Evolutionary conservation across 2,329 filamentous ascomycete species (phyloP), one percentile per base, ranked within the genome.

Genomic region (Cephalotrichum gorgonifer): DNA sequence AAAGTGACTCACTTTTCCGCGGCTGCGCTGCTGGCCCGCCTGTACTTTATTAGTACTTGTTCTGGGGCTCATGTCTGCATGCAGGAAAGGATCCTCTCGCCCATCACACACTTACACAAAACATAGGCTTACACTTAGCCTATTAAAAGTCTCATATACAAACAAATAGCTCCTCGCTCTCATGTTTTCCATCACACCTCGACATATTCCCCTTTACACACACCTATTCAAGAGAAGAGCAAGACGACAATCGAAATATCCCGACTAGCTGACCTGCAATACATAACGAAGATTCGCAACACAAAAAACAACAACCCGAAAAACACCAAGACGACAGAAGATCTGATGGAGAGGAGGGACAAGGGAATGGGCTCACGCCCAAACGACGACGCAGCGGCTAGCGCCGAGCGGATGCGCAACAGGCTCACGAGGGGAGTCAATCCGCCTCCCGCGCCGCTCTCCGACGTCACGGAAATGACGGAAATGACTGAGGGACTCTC

Each of bases 391-490:
- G 35, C 28, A 17, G 26, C 46, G 15, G 17, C 39, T 8, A 31
- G n/a, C 26, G 31, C 39, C 25, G 46, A 48, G 11, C 39, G 38
- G 31, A 48, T 48, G 46, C 35, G 46, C 20, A 48, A n/a, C 46
- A 35, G 46, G 12, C 39, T 48, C 35, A 31, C 46, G 7, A 35
- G 35, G 7, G 6, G 38, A 12, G 33, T 39, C 22, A 25, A 30
- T 25, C 38, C 5, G 12, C 46, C 46, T 9, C 46, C 43, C 25
- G 46, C 5, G 12, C 46, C 46, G 6, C 46, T 48, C 25, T 43
- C 46, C 26, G 12, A 11, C 17, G 46, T 48, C 26, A 43, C 46
- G 17, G 46, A 48, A 12, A 25, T n/a, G 11, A 42, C 46, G 17
- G 46, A 48, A 25, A 9, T 15, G 14, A 31, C 46, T 4, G 28